Evolutionary conservation across 1,284 basidiomycete species (phyloP).

Genomic region (Tetrapyrgos nigripes): DNA sequence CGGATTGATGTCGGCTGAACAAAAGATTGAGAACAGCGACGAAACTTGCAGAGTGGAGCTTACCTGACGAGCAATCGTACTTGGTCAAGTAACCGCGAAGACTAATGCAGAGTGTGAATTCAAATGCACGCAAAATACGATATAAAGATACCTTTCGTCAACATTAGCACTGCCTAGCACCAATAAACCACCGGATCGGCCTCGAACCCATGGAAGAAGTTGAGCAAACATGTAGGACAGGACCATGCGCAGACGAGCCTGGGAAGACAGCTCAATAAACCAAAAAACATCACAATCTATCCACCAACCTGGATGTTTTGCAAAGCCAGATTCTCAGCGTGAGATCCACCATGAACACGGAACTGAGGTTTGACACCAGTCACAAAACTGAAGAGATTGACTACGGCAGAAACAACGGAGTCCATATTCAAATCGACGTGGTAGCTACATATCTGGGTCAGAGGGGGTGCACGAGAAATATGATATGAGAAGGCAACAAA

Average conservation of each 20-base stretch:
- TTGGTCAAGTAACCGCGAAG: slow-evolving; percentile 97
- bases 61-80: slow-evolving; percentile 92
- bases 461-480: too few relatives aligned
- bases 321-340: slow-evolving; percentile 93
- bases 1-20: slow-evolving; percentile 93
- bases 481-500: too few relatives aligned
- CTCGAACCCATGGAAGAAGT: slow-evolving; percentile 92
- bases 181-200: slow-evolving; percentile 84
- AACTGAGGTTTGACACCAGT: slow-evolving; percentile 88
- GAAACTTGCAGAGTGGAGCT: slow-evolving; percentile 14
- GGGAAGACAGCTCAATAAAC: slow-evolving; percentile 5
- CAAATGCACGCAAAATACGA: neutral
- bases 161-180: slow-evolving; percentile 98
- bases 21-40: neutral
- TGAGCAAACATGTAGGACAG: slow-evolving; percentile 98
- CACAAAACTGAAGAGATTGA: slow-evolving; percentile 84
- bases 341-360: slow-evolving; percentile 86
- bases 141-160: slow-evolving; percentile 80
- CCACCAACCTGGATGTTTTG: slow-evolving; percentile 91
- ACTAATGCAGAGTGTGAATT: slow-evolving; percentile 46
- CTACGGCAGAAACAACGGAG: slow-evolving; percentile 83
- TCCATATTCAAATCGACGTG: slow-evolving; percentile 99
- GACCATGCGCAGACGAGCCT: slow-evolving; percentile 95
- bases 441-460: too few relatives aligned
- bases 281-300: neutral